Conservation (phyloP, 129 eudicot genomes). For the Logfia minima region DNA sequence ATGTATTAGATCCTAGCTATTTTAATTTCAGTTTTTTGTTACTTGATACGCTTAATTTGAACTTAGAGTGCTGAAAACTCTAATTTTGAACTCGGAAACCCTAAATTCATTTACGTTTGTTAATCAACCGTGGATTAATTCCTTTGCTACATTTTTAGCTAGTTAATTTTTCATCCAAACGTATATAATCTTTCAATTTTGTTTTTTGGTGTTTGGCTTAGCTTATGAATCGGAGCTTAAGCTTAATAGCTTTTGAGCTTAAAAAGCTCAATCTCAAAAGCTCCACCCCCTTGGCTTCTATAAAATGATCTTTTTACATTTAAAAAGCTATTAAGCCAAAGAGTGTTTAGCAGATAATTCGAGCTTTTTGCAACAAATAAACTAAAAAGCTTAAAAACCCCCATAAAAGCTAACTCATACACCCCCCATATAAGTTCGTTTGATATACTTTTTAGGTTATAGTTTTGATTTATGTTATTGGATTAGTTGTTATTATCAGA, state of each 20-base stretch:
- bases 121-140: neutral
- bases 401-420: no score
- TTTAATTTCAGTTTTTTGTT: neutral
- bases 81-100: slow-evolving; percentile 16
- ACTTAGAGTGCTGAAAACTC: slow-evolving; percentile 21
- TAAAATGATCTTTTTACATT: no score
- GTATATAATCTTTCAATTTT: neutral
- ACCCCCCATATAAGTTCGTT: neutral
- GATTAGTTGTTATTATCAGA: neutral
- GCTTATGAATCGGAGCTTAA: no score
- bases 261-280: no score
- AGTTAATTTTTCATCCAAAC: neutral
- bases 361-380: no score
- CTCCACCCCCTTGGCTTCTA: no score
- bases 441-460: neutral
- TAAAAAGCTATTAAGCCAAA: no score
- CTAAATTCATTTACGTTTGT: neutral
- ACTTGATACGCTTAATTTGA: slow-evolving; percentile 15
- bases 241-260: no score
- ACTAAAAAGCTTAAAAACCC: no score
- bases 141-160: neutral
- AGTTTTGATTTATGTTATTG: neutral
- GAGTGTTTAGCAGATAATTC: no score
- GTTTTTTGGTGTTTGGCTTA: no score
- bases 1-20: neutral